Evolutionary conservation across 2,329 filamentous ascomycete genomes (phyloP).

Genomic region (Sphaerulina populicola): DNA sequence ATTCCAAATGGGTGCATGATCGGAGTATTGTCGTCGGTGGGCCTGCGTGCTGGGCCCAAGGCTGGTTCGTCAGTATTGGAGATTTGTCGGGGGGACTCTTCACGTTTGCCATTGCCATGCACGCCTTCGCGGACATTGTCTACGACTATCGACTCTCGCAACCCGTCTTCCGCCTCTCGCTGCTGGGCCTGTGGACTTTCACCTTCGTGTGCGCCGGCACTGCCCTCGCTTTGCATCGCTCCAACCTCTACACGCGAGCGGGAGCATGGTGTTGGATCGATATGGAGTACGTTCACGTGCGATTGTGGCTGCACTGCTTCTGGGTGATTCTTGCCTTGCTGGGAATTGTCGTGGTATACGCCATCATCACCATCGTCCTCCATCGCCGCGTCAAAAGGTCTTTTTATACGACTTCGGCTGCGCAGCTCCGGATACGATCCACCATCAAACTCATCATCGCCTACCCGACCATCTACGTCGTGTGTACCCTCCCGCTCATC

Average conservation of each 20-base stretch:
- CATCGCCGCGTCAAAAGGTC: constrained; percentile 34
- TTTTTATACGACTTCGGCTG: constrained; percentile 31
- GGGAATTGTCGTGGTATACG: constrained; percentile 44
- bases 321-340: constrained; percentile 53
- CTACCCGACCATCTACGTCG: constrained; percentile 59
- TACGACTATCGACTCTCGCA: constrained; percentile 46
- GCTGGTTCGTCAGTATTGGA: constrained; percentile 58
- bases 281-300: constrained; percentile 43
- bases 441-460: constrained; percentile 51
- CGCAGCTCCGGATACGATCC: constrained; percentile 32
- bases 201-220: constrained; percentile 50
- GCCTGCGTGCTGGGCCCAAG: constrained; percentile 53
- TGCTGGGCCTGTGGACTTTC: constrained; percentile 50
- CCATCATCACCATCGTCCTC: constrained; percentile 36
- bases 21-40: constrained; percentile 48
- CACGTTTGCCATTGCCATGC: constrained; percentile 55
- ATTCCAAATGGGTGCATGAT: constrained; percentile 48
- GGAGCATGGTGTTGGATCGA: constrained; percentile 61
- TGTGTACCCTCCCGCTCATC: constrained; percentile 58
- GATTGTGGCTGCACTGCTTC: constrained; percentile 55
- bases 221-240: constrained; percentile 38
- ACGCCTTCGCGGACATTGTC: constrained; percentile 57
- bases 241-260: constrained; percentile 52
- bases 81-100: constrained; percentile 59
- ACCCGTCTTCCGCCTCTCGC: constrained; percentile 42